phyloP scores from a whole-genome alignment of 1,284 basidiomycete genomes.

The Cutaneotrichosporon sp. region DNA sequence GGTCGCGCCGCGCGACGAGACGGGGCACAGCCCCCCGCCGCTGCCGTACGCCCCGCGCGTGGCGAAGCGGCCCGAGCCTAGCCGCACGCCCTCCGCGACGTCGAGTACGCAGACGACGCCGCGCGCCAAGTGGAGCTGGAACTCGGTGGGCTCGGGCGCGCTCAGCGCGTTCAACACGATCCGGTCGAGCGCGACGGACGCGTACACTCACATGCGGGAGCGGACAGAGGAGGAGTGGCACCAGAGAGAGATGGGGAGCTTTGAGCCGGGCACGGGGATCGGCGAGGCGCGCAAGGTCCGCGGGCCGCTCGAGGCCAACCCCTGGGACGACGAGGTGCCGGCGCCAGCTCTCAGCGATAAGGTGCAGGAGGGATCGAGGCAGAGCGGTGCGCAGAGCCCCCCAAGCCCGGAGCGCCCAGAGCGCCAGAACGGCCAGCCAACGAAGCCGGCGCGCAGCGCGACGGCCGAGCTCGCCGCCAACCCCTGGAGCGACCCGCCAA shows the following conservation, averaged over 20 bases:
- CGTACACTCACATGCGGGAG: constrained; percentile 41
- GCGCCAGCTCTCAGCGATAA: no score
- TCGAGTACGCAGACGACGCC: neutral
- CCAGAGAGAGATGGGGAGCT: constrained; percentile 4
- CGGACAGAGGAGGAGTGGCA: constrained; percentile 29
- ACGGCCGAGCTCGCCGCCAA: constrained; percentile 14
- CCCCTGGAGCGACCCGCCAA: constrained; percentile 25
- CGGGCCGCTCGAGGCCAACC: constrained; percentile 22
- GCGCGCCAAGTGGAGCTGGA: constrained; percentile 42
- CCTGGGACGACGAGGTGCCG: constrained; percentile 18
- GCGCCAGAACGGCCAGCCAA: neutral
- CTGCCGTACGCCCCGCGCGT: constrained; percentile 5
- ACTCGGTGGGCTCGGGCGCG: constrained; percentile 46
- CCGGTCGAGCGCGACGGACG: constrained; percentile 44
- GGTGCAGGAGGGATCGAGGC: no score
- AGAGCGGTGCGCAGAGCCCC: no score
- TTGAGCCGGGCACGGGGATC: constrained; percentile 28
- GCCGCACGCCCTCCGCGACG: neutral
- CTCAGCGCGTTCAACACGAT: constrained; percentile 45
- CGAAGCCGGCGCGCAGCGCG: neutral
- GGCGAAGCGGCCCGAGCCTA: neutral
- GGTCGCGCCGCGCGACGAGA: neutral
- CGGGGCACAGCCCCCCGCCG: neutral
- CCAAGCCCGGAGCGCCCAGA: no score
- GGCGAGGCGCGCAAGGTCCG: constrained; percentile 24